These are phyloP conservation scores for Dipteronia dyeriana DNA, from an alignment of 345 rosid species.

Conservation along the genomic window DNA sequence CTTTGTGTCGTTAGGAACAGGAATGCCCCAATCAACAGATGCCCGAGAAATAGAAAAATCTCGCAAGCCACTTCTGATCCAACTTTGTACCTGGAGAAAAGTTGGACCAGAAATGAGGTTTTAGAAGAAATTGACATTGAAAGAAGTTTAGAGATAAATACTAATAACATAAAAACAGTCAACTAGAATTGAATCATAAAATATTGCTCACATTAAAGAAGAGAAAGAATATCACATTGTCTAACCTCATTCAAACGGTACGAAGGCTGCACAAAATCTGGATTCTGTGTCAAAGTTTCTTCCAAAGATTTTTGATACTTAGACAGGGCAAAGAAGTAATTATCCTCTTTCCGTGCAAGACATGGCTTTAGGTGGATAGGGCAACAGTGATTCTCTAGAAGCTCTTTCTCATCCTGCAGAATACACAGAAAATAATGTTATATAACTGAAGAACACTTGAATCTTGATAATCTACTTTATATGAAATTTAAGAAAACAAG, in stretches of 20 bases:
- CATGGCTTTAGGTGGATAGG: constrained; percentile 89
- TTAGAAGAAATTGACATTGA: neutral
- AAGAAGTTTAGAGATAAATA: neutral
- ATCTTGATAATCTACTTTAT: neutral
- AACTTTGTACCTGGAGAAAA: constrained; percentile 77
- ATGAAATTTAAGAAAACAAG: neutral
- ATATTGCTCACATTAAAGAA: neutral
- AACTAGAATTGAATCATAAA: constrained; percentile 1
- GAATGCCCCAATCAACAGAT: constrained; percentile 97
- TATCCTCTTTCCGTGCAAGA: constrained; percentile 79
- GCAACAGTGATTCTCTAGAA: constrained; percentile 69
- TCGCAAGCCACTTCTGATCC: constrained; percentile 80
- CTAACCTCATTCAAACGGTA: constrained; percentile 85
- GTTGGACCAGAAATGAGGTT: neutral
- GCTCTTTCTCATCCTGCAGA: constrained; percentile 90
- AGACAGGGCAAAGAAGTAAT: constrained; percentile 87
- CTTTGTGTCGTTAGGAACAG: constrained; percentile 79
- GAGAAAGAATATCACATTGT: neutral
- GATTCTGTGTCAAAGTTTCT: constrained; percentile 61
- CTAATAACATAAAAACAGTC: neutral
- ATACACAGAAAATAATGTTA: constrained; percentile 8
- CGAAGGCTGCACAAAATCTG: constrained; percentile 87
- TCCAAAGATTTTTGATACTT: constrained; percentile 83
- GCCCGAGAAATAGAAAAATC: constrained; percentile 98
- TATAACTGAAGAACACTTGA: neutral